Base-by-base conservation (phyloP, 2,329 filamentous ascomycete species). In the Purpureocillium takamizusanense region DNA sequence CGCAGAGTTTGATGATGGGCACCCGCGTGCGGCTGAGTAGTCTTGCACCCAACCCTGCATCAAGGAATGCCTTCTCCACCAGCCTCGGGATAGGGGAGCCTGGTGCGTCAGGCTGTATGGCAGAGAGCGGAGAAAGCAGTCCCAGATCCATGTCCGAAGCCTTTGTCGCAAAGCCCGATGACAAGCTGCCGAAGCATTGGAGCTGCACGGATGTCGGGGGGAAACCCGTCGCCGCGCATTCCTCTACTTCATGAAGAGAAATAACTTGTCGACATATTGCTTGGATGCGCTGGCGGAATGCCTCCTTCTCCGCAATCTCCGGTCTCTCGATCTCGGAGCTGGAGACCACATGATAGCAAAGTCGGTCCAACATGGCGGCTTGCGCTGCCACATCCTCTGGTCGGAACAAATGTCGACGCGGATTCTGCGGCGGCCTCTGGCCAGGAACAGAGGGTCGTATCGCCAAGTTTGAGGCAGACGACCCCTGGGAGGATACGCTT, bases 111-210 rank as follows among this genome's bases (percentile, higher is more conserved):
- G 72, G 68, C 37, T 72, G 65, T 33, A 71, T 62, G 15, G 59
- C 54, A 2, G 82, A 81, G 35, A 70, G 61, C 4, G 75, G 76
- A 2, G 84, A 82, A 5, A 92, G 66, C 27, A 94, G 72, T 8
- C 82, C 84, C 23, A 95, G 73, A 58, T 95, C 89, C 82, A 95
- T 87, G 52, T 95, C 88, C 2, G 88, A 90, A n/a, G 79, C 78
- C 50, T 84, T 84, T 10, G 85, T 87, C 4, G 86, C 89, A 60
- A 94, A 94, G 0, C 88, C 88, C 11, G 87, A 89, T 15, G 77
- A 76, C 34, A 94, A 68, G 55, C 87, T 94, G 5, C 87, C 88
- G 53, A 92, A 94, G 51, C 82, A 86, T 49, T 78, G 78, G 12
- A 94, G 66, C 38, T 78, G 68, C n/a, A 90, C 72, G 37, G 73